Evolutionary conservation across 768 basidiomycete species (phyloP).

Genomic region (Astraeus odoratus): DNA sequence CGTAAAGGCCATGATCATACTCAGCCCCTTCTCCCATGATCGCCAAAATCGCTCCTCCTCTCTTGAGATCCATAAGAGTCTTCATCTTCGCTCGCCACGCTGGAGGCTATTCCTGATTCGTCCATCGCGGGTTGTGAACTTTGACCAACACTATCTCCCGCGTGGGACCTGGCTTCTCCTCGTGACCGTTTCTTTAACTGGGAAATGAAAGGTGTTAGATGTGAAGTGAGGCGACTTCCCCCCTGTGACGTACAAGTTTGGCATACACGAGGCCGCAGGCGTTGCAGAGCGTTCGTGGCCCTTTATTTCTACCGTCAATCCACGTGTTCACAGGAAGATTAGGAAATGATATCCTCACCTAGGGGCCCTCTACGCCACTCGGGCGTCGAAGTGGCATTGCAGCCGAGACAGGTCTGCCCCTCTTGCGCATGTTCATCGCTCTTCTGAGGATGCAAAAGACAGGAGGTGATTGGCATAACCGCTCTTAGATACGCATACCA

Average conservation of each 20-base stretch:
- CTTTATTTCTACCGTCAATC: constrained; percentile 34
- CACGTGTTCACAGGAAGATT: constrained; percentile 17
- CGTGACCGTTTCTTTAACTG: constrained; percentile 30
- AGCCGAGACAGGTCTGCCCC: constrained; percentile 74
- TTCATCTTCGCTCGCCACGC: constrained; percentile 29
- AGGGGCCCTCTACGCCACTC: constrained; percentile 83
- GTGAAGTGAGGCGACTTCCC: constrained; percentile 11
- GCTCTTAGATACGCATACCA: constrained; percentile 21
- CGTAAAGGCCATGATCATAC: constrained; percentile 13
- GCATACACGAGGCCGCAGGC: constrained; percentile 85
- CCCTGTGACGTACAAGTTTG: constrained; percentile 58
- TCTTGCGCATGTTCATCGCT: constrained; percentile 43
- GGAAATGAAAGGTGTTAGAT: constrained; percentile 16
- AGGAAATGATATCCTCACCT: constrained; percentile 42
- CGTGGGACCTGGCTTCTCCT: constrained; percentile 24
- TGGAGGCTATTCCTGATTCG: constrained; percentile 19
- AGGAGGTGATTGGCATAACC: constrained; percentile 25
- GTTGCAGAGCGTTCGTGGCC: constrained; percentile 79
- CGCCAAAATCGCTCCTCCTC: constrained; percentile 28
- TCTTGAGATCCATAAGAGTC: constrained; percentile 30
- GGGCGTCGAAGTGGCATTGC: constrained; percentile 77
- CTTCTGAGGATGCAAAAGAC: constrained; percentile 21
- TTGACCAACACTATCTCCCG: constrained; percentile 21
- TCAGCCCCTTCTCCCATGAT: constrained; percentile 29
- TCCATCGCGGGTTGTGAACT: constrained; percentile 24